Base-by-base conservation (phyloP, 805 yeast genomes). In the Helenozyma baotianmanensis region DNA sequence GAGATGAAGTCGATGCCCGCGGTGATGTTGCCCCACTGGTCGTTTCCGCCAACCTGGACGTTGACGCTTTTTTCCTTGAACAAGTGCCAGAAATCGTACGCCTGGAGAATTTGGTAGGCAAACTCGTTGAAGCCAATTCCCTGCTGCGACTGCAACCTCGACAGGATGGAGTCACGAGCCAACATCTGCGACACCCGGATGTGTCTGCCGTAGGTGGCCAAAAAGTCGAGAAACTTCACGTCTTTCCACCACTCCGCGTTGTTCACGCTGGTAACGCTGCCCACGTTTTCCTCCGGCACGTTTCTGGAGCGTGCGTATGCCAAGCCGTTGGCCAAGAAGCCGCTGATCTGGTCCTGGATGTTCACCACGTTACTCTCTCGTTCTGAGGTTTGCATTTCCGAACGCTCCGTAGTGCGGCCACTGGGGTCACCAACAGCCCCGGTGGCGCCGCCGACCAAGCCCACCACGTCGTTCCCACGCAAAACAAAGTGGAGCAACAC, bases 11-110 rank as follows among this genome's bases (percentile, higher is more conserved):
- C 98, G 24, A 85, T 74, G 0, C 98, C 98, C 1, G 97, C 97
- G 2, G 95, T 86, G 38, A 92, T 92, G 50, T 92, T 92, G 1
- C 98, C 98, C 88, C 96, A 92, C 59, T 92, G 98, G 55, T 92
- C 98, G 53, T 84, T 88, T 5, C 98, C 98, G 15, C 98, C 98
- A 22, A 84, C 79, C 62, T 92, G 97, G 10, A 88, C 59, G 26
- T 70, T 67, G 26, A 89, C 89, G 3, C 65, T 58, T 23, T 74
- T 59, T 11, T 72, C 54, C 23, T 70, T 70, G 62, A 76, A 78
- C 37, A 92, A 61, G 52, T 89, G 87, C 70, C 82, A 87, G 53
- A 87, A 92, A 54, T 92, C 98, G 55, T 76, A 92, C 0, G 96
- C 97, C 58, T 92, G 98, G 35, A 92, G 62, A 13, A 90, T 65